Base-by-base conservation (phyloP, 257 asterid genomes). In the Thymus mandschuricus region DNA sequence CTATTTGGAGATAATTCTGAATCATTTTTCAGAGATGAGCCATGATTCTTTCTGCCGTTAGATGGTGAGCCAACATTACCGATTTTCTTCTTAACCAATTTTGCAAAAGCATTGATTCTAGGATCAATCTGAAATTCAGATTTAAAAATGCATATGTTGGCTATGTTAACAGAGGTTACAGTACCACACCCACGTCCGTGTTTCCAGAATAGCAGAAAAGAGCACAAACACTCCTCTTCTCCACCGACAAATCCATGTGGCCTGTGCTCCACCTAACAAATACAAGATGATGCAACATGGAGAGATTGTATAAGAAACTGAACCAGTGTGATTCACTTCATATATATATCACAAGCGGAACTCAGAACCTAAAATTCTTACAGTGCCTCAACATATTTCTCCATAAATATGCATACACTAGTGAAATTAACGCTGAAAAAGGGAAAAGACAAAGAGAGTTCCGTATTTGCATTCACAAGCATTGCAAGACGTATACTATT, bases 141-240 rank as follows among this genome's bases (percentile, higher is more conserved):
- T 58, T 72, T 60, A 3, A 75, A 11, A 4, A 29, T 34, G 77
- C 90, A 86, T 56, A 88, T 70, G 74, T 75, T 60, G 40, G 60
- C 85, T 49, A 86, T 80, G 50, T 68, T 40, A 2, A 48, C 68
- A 43, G 58, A 0, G 33, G 84, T 79, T 38, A 84, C 68, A 31
- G 72, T 69, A 57, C 79, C 96, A 50, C 43, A 43, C 41, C 72
- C 83, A 56, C 85, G 89, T 35, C 92, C 92, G 34, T 88, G 90
- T 66, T 69, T 40, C 96, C 92, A 84, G 31, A 21, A 62, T 28
- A 88, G 51, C 33, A 84, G 63, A 74, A 88, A 88, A n/a, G 75
- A 70, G 85, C 90, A 88, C 61, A 28, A 50, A 64, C 96, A 86
- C 76, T 79, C 83, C 74, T 88, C 92, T 68, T 83, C 88, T 60